These are phyloP conservation scores for Nevesoporus exiguus DNA, from an alignment of 768 basidiomycete species.

Conservation along the genomic window DNA sequence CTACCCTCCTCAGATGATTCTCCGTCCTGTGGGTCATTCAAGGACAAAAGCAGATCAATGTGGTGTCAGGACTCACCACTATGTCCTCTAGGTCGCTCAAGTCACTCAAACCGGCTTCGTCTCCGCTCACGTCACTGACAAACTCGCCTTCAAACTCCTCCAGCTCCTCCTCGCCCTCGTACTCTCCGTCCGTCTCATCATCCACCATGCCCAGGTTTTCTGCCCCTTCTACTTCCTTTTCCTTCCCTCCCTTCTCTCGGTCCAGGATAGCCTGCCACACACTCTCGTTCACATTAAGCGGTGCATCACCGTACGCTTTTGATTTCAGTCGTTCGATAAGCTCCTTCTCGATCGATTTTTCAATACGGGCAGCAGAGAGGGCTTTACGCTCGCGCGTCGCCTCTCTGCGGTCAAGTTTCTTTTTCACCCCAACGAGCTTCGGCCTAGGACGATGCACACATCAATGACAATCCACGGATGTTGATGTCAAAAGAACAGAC, in stretches of 20 bases:
- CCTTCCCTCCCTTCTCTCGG: conserved; percentile 56
- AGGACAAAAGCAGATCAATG: background rate
- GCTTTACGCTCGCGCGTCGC: conserved; percentile 93
- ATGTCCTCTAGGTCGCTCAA: conserved; percentile 64
- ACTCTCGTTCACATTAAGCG: conserved; percentile 95
- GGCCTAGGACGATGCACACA: conserved; percentile 49
- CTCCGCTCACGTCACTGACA: conserved; percentile 53
- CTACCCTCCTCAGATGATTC: conserved; percentile 40
- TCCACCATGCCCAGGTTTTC: conserved; percentile 42
- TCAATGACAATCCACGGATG: background rate
- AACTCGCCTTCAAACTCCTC: conserved; percentile 54
- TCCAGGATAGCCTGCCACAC: conserved; percentile 94
- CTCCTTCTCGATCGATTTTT: conserved; percentile 94
- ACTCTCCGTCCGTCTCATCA: conserved; percentile 55
- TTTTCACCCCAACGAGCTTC: conserved; percentile 92
- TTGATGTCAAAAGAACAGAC: conserved; percentile 42
- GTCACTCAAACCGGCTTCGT: conserved; percentile 42
- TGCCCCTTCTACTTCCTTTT: conserved; percentile 42
- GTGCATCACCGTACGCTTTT: conserved; percentile 96
- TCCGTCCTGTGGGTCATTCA: conserved; percentile 33
- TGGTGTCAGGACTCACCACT: conserved; percentile 41
- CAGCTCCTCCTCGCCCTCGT: conserved; percentile 42
- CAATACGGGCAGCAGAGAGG: conserved; percentile 90
- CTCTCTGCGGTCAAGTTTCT: conserved; percentile 93
- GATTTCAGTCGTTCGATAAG: conserved; percentile 92